Evolutionary conservation across 2,329 filamentous ascomycete species (phyloP), one percentile per base, ranked within the genome.

Genomic region (Diaporthe sp.): DNA sequence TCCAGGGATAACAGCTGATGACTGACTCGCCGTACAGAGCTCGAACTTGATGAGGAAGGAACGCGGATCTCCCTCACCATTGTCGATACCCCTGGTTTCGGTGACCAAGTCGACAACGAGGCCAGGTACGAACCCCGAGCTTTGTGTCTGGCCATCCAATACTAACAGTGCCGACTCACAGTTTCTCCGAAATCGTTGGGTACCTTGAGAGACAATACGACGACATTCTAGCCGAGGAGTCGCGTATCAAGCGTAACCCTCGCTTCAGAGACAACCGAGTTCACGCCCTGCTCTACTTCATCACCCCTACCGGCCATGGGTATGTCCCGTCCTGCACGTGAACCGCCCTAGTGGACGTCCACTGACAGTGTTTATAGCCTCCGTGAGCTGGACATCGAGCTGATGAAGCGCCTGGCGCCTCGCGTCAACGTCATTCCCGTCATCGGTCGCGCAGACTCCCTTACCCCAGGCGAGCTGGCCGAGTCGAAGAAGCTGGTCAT

Each of bases 401-500:
- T 99, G 83, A 99, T 99, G 97, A 98, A 96, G 91, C 96, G 97
- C 81, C 93, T 99, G 70, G 98, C 97, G 30, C 97, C 97, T 77
- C 95, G 97, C 83, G 96, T 97, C 86, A 99, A 99, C 85, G 97
- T 99, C 79, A 99, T 99, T 79, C 97, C 97, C 77, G 97, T 99
- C 80, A 98, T 99, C 84, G 97, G 97, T 82, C 98, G 98, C 85
- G 97, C 97, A 83, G 97, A 99, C 85, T 97, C 97, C 30, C 93
- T 99, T 77, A 99, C 97, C 73, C 97, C 97, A 51, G 93, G 94
- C 79, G 97, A 99, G 88, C 90, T 99, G 77, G 97, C 97, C 79
- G 97, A 99, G 87, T 98, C 96, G 79, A 99, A 99, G 92, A 99
- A 98, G 90, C 91, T 99, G 76, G 96, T 99, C 82, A 99, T 99